Percentiles rank a stretch among this genome's conserved stretches.
phyloP scores from a whole-genome alignment of 257 asterid genomes.

The Ligustrum vulgare region DNA sequence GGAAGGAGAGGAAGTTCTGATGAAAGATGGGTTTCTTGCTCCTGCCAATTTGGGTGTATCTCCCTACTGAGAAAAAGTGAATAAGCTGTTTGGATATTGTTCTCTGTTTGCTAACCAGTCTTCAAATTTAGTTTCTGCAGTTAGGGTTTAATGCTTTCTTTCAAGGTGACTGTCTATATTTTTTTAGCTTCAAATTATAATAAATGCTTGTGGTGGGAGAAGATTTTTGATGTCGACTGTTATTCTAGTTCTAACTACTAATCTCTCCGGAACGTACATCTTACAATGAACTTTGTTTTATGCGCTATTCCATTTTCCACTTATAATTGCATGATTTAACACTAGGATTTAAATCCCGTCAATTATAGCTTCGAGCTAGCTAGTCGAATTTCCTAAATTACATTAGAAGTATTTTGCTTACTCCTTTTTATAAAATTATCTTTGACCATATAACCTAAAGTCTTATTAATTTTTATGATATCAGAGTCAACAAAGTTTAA shows the following conservation, averaged over 20 bases:
- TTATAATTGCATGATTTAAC: no score
- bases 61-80: slow-evolving; percentile 55
- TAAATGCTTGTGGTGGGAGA: slow-evolving; percentile 35
- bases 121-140: slow-evolving; percentile 23
- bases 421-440: no score
- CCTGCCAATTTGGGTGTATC: slow-evolving; percentile 83
- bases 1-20: slow-evolving; percentile 91
- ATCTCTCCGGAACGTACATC: slow-evolving; percentile 41
- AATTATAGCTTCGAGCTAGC: no score
- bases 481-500: no score
- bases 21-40: slow-evolving; percentile 89
- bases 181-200: slow-evolving; percentile 22
- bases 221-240: slow-evolving; percentile 37
- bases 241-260: slow-evolving; percentile 20
- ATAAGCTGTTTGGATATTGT: slow-evolving; percentile 14
- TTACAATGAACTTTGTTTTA: slow-evolving; percentile 25
- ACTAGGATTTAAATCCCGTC: no score
- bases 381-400: no score
- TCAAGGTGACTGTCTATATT: slow-evolving; percentile 16
- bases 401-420: no score
- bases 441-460: no score
- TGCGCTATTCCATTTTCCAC: no score
- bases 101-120: slow-evolving; percentile 13
- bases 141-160: slow-evolving; percentile 30
- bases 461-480: no score